A percentile compares a stretch with the other conserved stretches of the same genome.
Conservation (phyloP, 257 asterid genomes). For the Fraxinus cuspidata region DNA sequence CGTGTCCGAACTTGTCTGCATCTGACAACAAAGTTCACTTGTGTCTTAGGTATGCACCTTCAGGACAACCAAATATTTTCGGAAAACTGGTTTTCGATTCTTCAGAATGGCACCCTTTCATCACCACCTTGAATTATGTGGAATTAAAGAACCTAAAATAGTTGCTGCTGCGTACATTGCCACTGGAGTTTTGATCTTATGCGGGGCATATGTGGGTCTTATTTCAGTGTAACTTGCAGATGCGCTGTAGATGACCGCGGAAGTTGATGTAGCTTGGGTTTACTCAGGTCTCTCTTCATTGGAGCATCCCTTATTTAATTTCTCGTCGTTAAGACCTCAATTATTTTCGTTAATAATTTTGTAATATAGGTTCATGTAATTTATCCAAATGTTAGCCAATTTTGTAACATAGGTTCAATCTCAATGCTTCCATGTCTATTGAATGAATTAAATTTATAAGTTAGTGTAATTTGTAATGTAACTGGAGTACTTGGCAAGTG, state of each 20-base stretch:
- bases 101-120: constrained; percentile 59
- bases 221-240: constrained; percentile 53
- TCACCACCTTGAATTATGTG: constrained; percentile 63
- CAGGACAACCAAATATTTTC: constrained; percentile 44
- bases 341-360: not conserved
- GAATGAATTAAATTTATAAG: not conserved
- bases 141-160: constrained; percentile 63
- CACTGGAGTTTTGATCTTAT: constrained; percentile 55
- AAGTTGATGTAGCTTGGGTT: not conserved
- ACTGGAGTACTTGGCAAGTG: no score
- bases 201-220: constrained; percentile 72
- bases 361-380: not conserved
- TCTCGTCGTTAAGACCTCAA: not conserved
- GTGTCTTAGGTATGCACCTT: constrained; percentile 50
- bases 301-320: not conserved
- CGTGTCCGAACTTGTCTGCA: not conserved
- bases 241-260: not conserved
- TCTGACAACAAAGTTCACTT: constrained; percentile 16
- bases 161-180: constrained; percentile 66
- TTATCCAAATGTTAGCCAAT: not conserved
- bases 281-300: not conserved
- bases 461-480: no score
- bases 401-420: not conserved
- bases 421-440: not conserved
- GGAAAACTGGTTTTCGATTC: constrained; percentile 48